Evolutionary conservation across 2,329 filamentous ascomycete species (phyloP), one percentile per base, ranked within the genome.

Genomic region (Diaporthe citrichinensis): DNA sequence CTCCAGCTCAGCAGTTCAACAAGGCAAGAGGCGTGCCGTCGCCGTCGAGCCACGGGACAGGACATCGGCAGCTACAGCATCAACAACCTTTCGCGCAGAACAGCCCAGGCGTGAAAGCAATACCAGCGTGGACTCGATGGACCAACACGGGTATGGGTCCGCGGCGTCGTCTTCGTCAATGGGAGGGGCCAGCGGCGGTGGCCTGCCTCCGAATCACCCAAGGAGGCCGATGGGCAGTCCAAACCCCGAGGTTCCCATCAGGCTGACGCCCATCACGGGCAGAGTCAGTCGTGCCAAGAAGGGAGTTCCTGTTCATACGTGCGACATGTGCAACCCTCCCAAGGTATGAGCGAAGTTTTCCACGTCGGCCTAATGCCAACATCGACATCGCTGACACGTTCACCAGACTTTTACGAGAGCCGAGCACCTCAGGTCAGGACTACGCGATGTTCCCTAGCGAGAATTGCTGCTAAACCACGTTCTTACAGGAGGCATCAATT

Each of bases 331-430:
- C 78, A 85, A 83, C 76, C 87, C 88, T 28, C 82, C 86, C 25
- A 91, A 90, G 86, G 88, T 90, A 83, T 74, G 80, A 20, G 14
- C 8, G 34, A 28, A 31, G 5, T 20, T 14, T 23, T 55, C 31
- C 15, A 71, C 31, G 20, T 49, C 23, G 36, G 36, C 4, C 31
- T 14, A 28, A 31, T 4, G 25, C 12, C 28, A 25, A 39, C 15
- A 28, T 75, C 51, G 51, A 53, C 31, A 31, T 44, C 77, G 76
- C 79, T 82, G 39, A 83, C 75, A 58, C 53, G 55, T 65, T 75
- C 20, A 71, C 46, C 55, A 92, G 90, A 92, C 89, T 2, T 92
- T 92, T 77, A 92, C 90, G 17, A 85, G 91, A 79, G 91, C 90
- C 41, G 90, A 92, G 79, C 91, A 92, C 82, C 82, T 92, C 57